Conservation (phyloP, 148 eudicot genomes). For the Cornus controversa region DNA sequence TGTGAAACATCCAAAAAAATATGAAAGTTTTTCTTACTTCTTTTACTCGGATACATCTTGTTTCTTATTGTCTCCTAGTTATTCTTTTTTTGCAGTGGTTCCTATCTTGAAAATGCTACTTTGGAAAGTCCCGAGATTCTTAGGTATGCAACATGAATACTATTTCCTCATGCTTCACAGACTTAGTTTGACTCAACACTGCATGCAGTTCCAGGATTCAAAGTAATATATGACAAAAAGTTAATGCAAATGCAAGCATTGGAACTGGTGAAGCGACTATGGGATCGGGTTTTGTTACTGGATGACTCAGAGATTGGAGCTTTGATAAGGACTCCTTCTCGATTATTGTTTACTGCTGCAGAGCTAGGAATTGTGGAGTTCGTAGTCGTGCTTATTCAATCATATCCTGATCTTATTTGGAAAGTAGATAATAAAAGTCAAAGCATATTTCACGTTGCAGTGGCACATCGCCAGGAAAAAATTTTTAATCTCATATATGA, state of each 20-base stretch:
- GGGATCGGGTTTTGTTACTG: slow-evolving; percentile 1
- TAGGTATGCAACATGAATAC: not conserved
- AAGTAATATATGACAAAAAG: slow-evolving; percentile 1
- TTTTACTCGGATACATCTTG: not conserved
- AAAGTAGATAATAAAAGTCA: slow-evolving; percentile 14
- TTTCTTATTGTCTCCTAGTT: not conserved
- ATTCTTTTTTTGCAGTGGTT: not conserved
- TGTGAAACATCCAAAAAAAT: not conserved
- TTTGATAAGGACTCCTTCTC: slow-evolving; percentile 2
- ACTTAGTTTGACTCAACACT: not conserved
- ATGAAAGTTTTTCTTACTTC: not conserved
- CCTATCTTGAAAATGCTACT: not conserved
- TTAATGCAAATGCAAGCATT: not conserved
- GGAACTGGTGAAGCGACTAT: not conserved
- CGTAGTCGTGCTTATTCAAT: slow-evolving; percentile 11
- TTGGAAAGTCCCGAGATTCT: slow-evolving; percentile 1
- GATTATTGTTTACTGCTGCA: slow-evolving; percentile 15
- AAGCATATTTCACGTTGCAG: slow-evolving; percentile 33
- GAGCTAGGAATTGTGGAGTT: slow-evolving; percentile 23
- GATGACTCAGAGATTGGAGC: slow-evolving; percentile 1
- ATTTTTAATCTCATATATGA: slow-evolving; percentile 26
- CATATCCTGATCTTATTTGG: slow-evolving; percentile 33
- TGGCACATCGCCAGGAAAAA: slow-evolving; percentile 27
- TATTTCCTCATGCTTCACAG: not conserved
- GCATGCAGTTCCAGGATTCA: slow-evolving; percentile 10